Conservation (phyloP, 2,329 filamentous ascomycete species). For the Orbilia brochopaga region DNA sequence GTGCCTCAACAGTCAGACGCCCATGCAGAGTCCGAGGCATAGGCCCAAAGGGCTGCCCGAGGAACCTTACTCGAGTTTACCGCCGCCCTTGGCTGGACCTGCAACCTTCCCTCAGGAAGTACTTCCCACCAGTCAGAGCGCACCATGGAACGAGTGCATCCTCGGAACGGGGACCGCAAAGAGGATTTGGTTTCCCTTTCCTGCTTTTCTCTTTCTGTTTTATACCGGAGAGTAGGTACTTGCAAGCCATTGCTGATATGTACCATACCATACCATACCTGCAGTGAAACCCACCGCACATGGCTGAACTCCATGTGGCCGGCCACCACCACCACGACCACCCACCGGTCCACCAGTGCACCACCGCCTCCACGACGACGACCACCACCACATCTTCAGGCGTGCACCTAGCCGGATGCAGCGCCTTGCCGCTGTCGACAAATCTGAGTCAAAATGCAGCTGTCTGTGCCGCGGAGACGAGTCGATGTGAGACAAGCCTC, state of each 20-base stretch:
- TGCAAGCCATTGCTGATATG: neutral
- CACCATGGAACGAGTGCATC: neutral
- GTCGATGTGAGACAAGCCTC: neutral
- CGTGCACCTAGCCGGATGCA: no score
- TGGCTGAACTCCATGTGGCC: no score
- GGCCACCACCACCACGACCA: no score
- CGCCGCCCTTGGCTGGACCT: neutral
- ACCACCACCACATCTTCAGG: no score
- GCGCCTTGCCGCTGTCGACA: neutral
- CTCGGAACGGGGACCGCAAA: neutral
- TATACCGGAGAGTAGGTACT: no score
- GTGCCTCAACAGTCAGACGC: neutral
- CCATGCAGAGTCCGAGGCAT: constrained; percentile 8
- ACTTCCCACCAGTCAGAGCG: constrained; percentile 41
- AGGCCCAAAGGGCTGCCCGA: neutral
- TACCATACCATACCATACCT: no score
- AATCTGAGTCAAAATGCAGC: neutral
- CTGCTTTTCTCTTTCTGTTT: neutral
- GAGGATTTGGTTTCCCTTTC: neutral
- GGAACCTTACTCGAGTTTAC: neutral
- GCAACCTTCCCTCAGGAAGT: constrained; percentile 28
- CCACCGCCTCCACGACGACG: no score
- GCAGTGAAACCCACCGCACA: no score
- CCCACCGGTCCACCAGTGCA: no score
- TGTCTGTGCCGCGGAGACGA: constrained; percentile 1